Percentiles rank a stretch among this genome's conserved stretches.
Evolutionary conservation across 2,329 filamentous ascomycete species (phyloP).

Genomic region (Ascochyta fabae): DNA sequence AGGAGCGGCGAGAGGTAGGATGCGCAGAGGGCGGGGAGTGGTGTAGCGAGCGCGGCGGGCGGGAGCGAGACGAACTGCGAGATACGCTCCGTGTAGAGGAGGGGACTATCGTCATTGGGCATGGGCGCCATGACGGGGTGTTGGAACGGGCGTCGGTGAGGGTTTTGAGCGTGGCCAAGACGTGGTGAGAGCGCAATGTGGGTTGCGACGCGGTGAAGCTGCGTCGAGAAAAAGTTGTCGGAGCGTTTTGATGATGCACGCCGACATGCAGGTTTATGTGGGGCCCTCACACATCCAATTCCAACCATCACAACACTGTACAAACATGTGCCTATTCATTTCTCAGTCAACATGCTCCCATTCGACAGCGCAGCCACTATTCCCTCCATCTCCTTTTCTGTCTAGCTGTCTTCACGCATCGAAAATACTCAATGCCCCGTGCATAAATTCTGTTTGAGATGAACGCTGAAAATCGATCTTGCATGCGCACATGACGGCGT

Average conservation of each 20-base stretch:
- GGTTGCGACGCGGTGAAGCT: constrained; percentile 22
- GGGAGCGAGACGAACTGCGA: constrained; percentile 81
- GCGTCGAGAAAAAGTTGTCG: constrained; percentile 42
- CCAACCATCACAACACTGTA: neutral
- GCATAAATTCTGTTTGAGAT: too few relatives aligned
- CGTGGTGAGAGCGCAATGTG: constrained; percentile 1
- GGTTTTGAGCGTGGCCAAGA: neutral
- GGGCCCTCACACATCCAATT: neutral
- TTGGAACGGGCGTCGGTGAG: neutral
- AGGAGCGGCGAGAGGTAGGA: constrained; percentile 78
- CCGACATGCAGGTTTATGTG: neutral
- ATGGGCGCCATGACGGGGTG: constrained; percentile 36
- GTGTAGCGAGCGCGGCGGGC: constrained; percentile 72
- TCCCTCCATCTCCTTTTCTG: too few relatives aligned
- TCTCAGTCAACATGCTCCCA: too few relatives aligned
- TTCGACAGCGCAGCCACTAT: too few relatives aligned
- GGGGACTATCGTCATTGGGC: constrained; percentile 16
- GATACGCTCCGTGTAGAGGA: constrained; percentile 79
- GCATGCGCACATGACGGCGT: too few relatives aligned
- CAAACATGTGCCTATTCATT: too few relatives aligned
- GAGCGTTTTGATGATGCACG: neutral
- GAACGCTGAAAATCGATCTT: too few relatives aligned
- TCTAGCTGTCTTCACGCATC: too few relatives aligned
- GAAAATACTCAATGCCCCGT: too few relatives aligned
- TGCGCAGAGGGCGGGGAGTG: constrained; percentile 72